Base-by-base conservation (phyloP, 176 grass and related monocot genomes). In the Carex parvula region DNA sequence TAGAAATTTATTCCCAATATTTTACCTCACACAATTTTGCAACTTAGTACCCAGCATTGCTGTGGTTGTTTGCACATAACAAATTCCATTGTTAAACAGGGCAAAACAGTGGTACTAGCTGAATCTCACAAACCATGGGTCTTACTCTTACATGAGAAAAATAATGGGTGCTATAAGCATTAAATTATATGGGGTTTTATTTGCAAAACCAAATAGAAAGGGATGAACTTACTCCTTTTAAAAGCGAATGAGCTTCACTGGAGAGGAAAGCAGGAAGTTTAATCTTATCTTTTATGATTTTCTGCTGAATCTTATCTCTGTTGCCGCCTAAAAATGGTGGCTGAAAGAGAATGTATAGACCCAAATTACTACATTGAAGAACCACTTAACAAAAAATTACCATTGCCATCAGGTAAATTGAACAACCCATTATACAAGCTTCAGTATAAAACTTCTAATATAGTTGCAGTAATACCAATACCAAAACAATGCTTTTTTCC, bases 251-350 rank as follows among this genome's bases (percentile, higher is more conserved):
- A 89, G 90, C 96, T 84, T 99, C 96, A 32, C 89, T 92, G 44
- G 93, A 86, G 79, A 99, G 86, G 86, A 84, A 99, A 1, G 80
- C 0, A 0, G 96, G 96, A 55, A 99, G 85, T 81, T 99, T 99
- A 56, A 95, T 89, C 88, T 95, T 99, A 20, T 95, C 96, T 84
- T 89, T 99, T 79, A 95, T 87, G 79, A 99, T 94, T 88, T 94
- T 95, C 81, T 92, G 96, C 80, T 99, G 96, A 87, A 99, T 83
- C 80, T 92, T 99, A 33, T 94, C 91, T 86, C 91, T 90, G 60
- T 93, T 99, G 20, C 88, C 88, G 68, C 93, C 91, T 70, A 93
- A 42, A 85, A 94, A 99, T 3, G 96, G 96, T 55, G 96, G 96
- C 96, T 99, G 91, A 79, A 64, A 61, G 32, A 79, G 10, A 67